Evolutionary conservation across 805 yeast species (phyloP).

Genomic region (Candida xyloterini): DNA sequence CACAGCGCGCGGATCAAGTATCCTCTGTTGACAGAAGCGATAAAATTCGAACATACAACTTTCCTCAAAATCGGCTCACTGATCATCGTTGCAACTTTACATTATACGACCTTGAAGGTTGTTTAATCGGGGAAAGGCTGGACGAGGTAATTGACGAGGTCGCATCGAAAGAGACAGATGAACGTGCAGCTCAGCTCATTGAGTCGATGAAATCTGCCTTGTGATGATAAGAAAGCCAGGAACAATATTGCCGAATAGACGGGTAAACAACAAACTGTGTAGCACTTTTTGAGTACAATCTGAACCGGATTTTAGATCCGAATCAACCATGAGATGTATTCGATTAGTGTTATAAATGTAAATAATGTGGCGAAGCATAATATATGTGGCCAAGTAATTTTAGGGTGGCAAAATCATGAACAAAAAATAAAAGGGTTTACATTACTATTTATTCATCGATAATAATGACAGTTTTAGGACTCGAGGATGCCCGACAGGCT

Average conservation of each 20-base stretch:
- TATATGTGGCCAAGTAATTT: conserved; percentile 4
- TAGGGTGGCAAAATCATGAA: conserved; percentile 10
- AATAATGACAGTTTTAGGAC: conserved; percentile 31
- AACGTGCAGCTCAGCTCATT: conserved; percentile 40
- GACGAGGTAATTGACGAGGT: conserved; percentile 56
- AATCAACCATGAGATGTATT: not conserved
- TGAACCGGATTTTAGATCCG: not conserved
- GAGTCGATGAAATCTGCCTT: conserved; percentile 17
- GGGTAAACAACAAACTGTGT: too few relatives aligned
- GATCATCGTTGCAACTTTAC: conserved; percentile 89
- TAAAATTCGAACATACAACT: conserved; percentile 91
- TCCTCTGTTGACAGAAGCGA: conserved; percentile 87
- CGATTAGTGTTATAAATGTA: not conserved
- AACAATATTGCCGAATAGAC: not conserved
- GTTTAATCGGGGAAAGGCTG: conserved; percentile 57
- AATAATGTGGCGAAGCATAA: not conserved
- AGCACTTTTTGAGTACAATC: too few relatives aligned
- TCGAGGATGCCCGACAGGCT: conserved; percentile 63
- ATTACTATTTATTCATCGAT: not conserved
- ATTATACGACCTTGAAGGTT: conserved; percentile 68
- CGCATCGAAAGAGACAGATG: conserved; percentile 43
- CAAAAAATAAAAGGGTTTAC: not conserved
- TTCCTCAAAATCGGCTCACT: conserved; percentile 86
- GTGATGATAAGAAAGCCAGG: not conserved
- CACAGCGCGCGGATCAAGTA: conserved; percentile 77